Evolutionary conservation across 441 rosid species (phyloP).

Genomic region (Biscutella laevigata): DNA sequence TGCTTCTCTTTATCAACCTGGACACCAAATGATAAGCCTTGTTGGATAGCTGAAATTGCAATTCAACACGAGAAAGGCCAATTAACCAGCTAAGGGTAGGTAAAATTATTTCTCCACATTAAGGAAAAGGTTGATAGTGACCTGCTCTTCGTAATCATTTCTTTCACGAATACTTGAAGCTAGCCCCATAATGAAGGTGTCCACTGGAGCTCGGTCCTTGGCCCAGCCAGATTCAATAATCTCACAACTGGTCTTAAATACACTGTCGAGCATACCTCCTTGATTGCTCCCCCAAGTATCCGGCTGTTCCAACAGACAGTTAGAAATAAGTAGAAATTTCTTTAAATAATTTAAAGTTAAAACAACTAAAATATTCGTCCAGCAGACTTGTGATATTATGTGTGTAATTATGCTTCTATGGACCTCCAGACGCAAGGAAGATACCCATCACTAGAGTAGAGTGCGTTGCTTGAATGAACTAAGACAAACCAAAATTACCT

Average conservation of each 20-base stretch:
- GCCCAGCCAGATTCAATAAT: conserved; percentile 91
- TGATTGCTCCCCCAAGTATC: conserved; percentile 70
- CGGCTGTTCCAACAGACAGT: conserved; percentile 47
- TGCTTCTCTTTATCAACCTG: conserved; percentile 85
- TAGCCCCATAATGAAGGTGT: conserved; percentile 87
- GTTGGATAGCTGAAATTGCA: conserved; percentile 6
- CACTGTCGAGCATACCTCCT: conserved; percentile 76
- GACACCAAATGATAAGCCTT: conserved; percentile 24
- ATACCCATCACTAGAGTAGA: conserved; percentile 3
- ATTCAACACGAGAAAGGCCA: conserved; percentile 1
- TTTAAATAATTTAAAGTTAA: background rate
- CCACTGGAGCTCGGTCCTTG: conserved; percentile 92
- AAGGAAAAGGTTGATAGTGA: conserved; percentile 22
- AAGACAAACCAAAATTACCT: conserved; percentile 39
- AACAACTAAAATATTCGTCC: background rate
- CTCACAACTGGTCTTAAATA: conserved; percentile 70
- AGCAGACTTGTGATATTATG: background rate
- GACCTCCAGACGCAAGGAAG: background rate
- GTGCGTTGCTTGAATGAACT: background rate
- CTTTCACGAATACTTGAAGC: conserved; percentile 84
- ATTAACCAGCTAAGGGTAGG: conserved; percentile 9
- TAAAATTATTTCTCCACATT: background rate
- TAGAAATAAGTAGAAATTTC: background rate
- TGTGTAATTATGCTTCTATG: conserved; percentile 3
- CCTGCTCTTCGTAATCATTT: conserved; percentile 90